Percentiles rank a stretch among this genome's conserved stretches.
These are phyloP conservation scores for Backusella tuberculispora DNA, from an alignment of 192 early-diverging fungal species.

Conservation along the genomic window DNA sequence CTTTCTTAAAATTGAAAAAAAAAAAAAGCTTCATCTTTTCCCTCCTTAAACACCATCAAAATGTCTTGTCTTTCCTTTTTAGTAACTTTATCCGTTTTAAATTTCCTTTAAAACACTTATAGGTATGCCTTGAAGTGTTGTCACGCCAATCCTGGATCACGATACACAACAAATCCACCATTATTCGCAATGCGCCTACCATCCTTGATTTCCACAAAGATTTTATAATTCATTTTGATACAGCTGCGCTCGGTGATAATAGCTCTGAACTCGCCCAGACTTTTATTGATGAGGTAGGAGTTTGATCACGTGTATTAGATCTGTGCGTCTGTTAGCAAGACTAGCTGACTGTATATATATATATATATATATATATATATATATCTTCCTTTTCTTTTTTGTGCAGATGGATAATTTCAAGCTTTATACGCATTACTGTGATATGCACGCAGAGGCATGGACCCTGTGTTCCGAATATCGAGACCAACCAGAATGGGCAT, in stretches of 20 bases:
- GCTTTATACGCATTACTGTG: slow-evolving; percentile 36
- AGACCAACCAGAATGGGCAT: slow-evolving; percentile 33
- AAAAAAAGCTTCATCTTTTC: neutral
- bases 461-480: slow-evolving; percentile 35
- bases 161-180: slow-evolving; percentile 19
- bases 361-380: no score
- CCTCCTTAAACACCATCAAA: slow-evolving; percentile 4
- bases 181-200: slow-evolving; percentile 35
- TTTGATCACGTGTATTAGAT: neutral
- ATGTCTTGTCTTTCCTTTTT: slow-evolving; percentile 13
- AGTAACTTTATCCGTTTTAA: slow-evolving; percentile 11
- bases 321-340: slow-evolving; percentile 2
- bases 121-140: slow-evolving; percentile 25
- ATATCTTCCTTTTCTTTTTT: slow-evolving; percentile 1
- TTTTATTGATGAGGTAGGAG: slow-evolving; percentile 32
- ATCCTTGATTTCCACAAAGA: slow-evolving; percentile 25
- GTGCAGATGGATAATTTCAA: slow-evolving; percentile 25
- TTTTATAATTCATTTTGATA: slow-evolving; percentile 26
- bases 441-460: slow-evolving; percentile 32
- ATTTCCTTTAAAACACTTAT: neutral
- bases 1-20: slow-evolving; percentile 8
- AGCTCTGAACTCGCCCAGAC: slow-evolving; percentile 19
- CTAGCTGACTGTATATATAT: neutral
- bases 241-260: neutral
- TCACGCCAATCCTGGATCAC: slow-evolving; percentile 31